Evolutionary conservation across 1,139 yeast genomes (phyloP).

Genomic region (Hemisphaericaspora subhashii): DNA sequence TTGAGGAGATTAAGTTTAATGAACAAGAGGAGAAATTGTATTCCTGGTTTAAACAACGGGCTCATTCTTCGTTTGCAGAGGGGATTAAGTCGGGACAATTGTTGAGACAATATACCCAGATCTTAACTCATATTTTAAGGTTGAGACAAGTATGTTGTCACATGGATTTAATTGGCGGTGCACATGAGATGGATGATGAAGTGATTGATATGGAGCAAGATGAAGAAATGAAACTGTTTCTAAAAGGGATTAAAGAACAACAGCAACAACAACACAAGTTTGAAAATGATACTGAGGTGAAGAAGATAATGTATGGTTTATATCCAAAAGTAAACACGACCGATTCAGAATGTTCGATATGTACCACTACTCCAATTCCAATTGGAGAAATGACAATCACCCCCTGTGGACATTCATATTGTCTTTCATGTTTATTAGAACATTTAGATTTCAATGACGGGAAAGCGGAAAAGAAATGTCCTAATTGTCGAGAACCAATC

Average conservation of each 20-base stretch:
- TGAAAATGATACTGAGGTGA: conserved; percentile 31
- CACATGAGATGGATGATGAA: conserved; percentile 42
- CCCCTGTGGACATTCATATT: conserved; percentile 79
- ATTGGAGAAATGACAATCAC: conserved; percentile 62
- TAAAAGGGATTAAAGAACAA: conserved; percentile 18
- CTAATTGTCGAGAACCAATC: conserved; percentile 54
- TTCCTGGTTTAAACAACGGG: conserved; percentile 66
- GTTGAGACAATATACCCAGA: conserved; percentile 73
- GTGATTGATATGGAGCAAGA: conserved; percentile 18
- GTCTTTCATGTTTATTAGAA: conserved; percentile 71
- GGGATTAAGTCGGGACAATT: conserved; percentile 68
- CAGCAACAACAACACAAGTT: conserved; percentile 30
- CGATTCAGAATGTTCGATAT: conserved; percentile 80
- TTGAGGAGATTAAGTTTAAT: conserved; percentile 67
- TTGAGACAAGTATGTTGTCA: conserved; percentile 91
- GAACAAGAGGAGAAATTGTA: conserved; percentile 68
- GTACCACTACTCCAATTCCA: conserved; percentile 66
- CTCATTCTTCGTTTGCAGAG: conserved; percentile 64
- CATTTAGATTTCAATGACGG: conserved; percentile 54
- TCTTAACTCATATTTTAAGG: conserved; percentile 79
- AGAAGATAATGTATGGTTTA: conserved; percentile 27
- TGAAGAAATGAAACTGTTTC: conserved; percentile 14
- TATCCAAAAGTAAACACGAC: conserved; percentile 32
- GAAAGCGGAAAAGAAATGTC: conserved; percentile 47
- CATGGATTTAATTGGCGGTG: conserved; percentile 55